These are phyloP conservation scores for Pyracantha coccinea DNA, from an alignment of 331 rosid genomes.

Conservation along the genomic window DNA sequence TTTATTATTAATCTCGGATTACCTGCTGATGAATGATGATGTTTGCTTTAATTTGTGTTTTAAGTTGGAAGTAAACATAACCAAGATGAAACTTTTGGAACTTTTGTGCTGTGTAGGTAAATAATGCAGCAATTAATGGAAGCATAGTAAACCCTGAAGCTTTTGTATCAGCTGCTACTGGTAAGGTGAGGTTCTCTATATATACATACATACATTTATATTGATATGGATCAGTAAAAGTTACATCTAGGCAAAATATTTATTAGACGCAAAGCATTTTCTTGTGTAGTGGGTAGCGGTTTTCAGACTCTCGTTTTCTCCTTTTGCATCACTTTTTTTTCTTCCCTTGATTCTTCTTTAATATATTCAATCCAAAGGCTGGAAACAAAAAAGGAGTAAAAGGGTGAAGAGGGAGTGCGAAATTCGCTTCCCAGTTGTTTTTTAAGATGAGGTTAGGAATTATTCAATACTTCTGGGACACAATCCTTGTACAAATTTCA, in stretches of 20 bases:
- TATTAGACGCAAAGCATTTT: no score
- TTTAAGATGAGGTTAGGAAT: neutral
- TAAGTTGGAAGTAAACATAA: neutral
- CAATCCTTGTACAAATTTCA: neutral
- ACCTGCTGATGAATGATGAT: neutral
- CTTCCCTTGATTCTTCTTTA: no score
- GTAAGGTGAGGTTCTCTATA: slow-evolving; percentile 13
- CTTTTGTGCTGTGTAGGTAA: slow-evolving; percentile 38
- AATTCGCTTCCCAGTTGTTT: no score
- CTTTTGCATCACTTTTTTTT: no score
- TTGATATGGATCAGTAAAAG: neutral
- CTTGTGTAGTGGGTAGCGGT: no score
- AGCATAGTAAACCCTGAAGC: slow-evolving; percentile 11
- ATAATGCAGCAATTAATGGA: slow-evolving; percentile 56
- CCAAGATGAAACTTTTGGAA: neutral
- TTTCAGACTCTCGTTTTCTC: no score
- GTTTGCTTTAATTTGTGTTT: neutral
- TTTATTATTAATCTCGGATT: no score
- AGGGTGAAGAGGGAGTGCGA: no score
- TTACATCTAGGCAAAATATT: no score
- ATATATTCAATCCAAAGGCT: no score
- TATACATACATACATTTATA: no score
- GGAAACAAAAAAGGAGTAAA: no score
- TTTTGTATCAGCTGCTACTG: neutral
- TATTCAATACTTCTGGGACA: neutral